phyloP scores from a whole-genome alignment of 31 red algal species.

The Asparagopsis taxiformis region DNA sequence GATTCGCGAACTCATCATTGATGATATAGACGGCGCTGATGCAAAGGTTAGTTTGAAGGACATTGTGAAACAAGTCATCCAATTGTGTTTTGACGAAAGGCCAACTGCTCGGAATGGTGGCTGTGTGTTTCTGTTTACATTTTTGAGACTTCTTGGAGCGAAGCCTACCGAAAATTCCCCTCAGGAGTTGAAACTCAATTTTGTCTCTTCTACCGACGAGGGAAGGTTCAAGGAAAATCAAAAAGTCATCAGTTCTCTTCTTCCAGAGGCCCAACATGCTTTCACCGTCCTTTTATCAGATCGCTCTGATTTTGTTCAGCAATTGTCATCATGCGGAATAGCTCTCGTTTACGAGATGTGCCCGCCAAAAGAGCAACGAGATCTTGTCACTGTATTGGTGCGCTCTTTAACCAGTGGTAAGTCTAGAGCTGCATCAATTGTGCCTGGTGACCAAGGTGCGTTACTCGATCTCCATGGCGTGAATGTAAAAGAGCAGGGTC shows the following conservation, averaged over 20 bases:
- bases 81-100: constrained; percentile 41
- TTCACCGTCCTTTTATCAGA: constrained; percentile 60
- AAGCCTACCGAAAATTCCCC: background rate
- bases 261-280: constrained; percentile 56
- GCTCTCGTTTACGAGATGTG: constrained; percentile 66
- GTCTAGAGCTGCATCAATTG: constrained; percentile 47
- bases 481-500: constrained; percentile 6
- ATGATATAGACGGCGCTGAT: background rate
- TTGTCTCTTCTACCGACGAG: constrained; percentile 36
- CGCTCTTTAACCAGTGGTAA: constrained; percentile 59
- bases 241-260: constrained; percentile 17
- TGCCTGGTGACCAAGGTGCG: constrained; percentile 64
- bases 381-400: constrained; percentile 59
- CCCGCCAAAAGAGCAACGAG: constrained; percentile 51
- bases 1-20: constrained; percentile 1
- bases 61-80: constrained; percentile 15
- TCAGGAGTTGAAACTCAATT: background rate
- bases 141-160: constrained; percentile 50
- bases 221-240: constrained; percentile 26
- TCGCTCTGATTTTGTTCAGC: constrained; percentile 69
- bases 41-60: constrained; percentile 11
- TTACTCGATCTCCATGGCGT: constrained; percentile 38
- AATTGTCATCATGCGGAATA: constrained; percentile 71
- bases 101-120: constrained; percentile 53
- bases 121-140: constrained; percentile 62